Base-by-base conservation (phyloP, 352 stramenopile genomes). In the Blastocystis sp. region DNA sequence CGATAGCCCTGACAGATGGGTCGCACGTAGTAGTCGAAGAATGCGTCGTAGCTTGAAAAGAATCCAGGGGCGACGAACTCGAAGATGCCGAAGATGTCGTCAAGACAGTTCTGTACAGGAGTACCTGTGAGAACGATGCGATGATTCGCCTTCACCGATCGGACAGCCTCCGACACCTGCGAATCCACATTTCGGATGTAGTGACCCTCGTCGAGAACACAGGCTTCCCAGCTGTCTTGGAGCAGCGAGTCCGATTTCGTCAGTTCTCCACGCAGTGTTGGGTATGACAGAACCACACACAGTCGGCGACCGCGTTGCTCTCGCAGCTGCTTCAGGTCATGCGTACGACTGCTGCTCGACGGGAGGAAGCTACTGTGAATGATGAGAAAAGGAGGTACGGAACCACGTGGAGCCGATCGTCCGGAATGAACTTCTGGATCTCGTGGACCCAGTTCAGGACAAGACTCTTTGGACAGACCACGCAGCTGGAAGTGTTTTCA, bases 41-140 rank as follows among this genome's bases (percentile, higher is more conserved):
- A 81, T 14, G 27, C 34, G 36, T 81, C 51, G 29, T 81, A 81
- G 16, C 63, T 44, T 4, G 24, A 14, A 44, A 81, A 81, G 27
- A 63, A 81, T 8, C 11, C 14, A 16, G 69, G 69, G 1, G 49
- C 69, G 42, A 81, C 63, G 48, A 81, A 81, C 24, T 46, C 46
- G 53, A 81, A 81, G 11, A 81, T 64, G 3, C 46, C 69, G 40
- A 64, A 81, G 2, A 81, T 38, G 42, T 81, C 69, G 34, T 81
- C 69, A 29, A 81, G 48, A 44, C 34, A 81, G 48, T 81, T 81
- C 44, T 81, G 69, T 0, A 81, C 48, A 9, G 69, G 69, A 34
- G 69, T 81, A 21, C 69, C 69, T 24, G 69, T 48, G 16, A 81
- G 53, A 4, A 81, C 69, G 29, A 81, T 32, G 0, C 69, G 69